Base-by-base conservation (phyloP, 2,329 filamentous ascomycete species). In the Magnaporthiopsis incrustans region DNA sequence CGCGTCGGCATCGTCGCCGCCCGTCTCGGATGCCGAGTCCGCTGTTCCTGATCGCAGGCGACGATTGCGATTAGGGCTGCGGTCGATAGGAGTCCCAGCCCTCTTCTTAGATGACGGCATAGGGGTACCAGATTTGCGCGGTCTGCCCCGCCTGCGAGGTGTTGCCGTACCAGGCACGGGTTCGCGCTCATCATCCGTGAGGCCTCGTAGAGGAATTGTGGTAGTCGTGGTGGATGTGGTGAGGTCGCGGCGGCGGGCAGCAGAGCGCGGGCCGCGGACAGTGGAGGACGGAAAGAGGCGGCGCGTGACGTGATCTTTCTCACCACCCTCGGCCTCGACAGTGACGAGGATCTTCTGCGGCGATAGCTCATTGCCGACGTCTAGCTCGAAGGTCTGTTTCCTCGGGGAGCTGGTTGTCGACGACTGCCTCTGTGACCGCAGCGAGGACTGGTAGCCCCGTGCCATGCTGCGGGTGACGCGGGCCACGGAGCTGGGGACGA, bases 341-440 rank as follows among this genome's bases (percentile, higher is more conserved):
- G 84, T 85, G 63, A 85, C 82, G 59, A 78, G 75, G 58, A 86
- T 75, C 65, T 77, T 79, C 71, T 85, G 81, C 3, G 83, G 82
- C 60, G 81, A 78, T 59, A 71, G 71, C 53, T 77, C 76, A 68
- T 81, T 75, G 60, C 83, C 82, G 32, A 83, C 81, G 67, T 85
- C 81, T 44, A 85, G 78, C 71, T 84, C 79, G 67, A 85, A 85
- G 59, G 77, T 84, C 69, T 81, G 82, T 73, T 84, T 85, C 61
- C 82, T 76, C 56, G 84, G 83, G 57, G 83, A 85, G 22, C 70
- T 70, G 25, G 67, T 67, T 30, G 67, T 66, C 53, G 67, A 70
- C 64, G 65, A 66, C 61, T 78, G 70, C 38, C 78, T 73, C 27
- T 74, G 66, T 67, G 79, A 76, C 33, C 74, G 72, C 65, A 73